phyloP scores from a whole-genome alignment of 2,329 filamentous ascomycete species.

The Incumbomyces delicatus region DNA sequence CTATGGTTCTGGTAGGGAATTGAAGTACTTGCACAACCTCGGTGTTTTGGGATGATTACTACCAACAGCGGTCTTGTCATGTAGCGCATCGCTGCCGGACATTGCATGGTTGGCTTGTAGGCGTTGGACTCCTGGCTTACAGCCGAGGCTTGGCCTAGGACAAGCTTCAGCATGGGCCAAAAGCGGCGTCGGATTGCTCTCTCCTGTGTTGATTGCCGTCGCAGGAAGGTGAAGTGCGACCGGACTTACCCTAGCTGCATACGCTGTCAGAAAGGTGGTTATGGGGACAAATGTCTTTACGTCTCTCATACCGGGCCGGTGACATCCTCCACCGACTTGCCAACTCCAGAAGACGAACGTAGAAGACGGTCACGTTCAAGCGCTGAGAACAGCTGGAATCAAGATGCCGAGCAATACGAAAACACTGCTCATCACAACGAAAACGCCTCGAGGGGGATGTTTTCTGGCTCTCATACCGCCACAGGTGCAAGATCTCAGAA shows the following conservation, averaged over 20 bases:
- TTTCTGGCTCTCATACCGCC: slow-evolving; percentile 1
- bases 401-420: slow-evolving; percentile 17
- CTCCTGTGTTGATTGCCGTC: slow-evolving; percentile 19
- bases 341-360: slow-evolving; percentile 9
- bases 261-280: slow-evolving; percentile 19
- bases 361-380: neutral
- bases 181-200: slow-evolving; percentile 19
- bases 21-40: no score
- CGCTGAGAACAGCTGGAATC: slow-evolving; percentile 13
- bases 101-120: no score
- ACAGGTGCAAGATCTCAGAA: slow-evolving; percentile 1
- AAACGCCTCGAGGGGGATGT: neutral
- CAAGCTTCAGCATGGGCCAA: slow-evolving; percentile 13
- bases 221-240: slow-evolving; percentile 21
- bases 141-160: neutral
- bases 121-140: neutral
- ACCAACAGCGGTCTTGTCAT: no score
- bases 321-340: slow-evolving; percentile 11
- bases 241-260: slow-evolving; percentile 19
- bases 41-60: no score
- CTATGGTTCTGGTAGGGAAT: no score
- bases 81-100: no score
- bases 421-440: slow-evolving; percentile 11
- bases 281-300: slow-evolving; percentile 18
- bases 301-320: slow-evolving; percentile 16